These are phyloP conservation scores for Dianthus caryophyllus DNA, from an alignment of 148 eudicot genomes.

Conservation along the genomic window DNA sequence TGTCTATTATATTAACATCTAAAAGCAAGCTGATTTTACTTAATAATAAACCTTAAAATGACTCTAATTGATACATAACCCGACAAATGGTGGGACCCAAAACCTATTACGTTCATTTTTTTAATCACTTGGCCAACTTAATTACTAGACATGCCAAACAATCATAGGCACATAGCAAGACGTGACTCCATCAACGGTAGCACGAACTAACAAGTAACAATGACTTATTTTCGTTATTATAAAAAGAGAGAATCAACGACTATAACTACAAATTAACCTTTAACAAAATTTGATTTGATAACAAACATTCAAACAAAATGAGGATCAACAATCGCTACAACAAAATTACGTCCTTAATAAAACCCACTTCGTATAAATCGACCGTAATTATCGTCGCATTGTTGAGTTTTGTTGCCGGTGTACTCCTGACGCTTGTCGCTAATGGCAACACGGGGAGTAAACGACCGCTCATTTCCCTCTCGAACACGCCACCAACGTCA, in stretches of 20 bases:
- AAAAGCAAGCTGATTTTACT: too few species aligned
- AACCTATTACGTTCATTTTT: too few species aligned
- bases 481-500: constrained; percentile 3
- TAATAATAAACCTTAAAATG: too few species aligned
- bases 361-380: constrained; percentile 5
- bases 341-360: neutral
- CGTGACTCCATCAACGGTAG: neutral
- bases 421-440: constrained; percentile 5
- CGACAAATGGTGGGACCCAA: too few species aligned
- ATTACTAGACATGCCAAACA: too few species aligned
- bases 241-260: too few species aligned
- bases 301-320: neutral
- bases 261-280: neutral
- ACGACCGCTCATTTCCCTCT: neutral
- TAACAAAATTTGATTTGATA: neutral
- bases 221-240: too few species aligned
- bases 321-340: neutral
- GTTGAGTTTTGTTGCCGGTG: constrained; percentile 21
- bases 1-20: too few species aligned
- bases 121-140: too few species aligned
- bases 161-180: neutral
- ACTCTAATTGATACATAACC: too few species aligned
- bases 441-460: constrained; percentile 2
- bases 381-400: constrained; percentile 6
- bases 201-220: neutral